Percentiles rank a stretch among this genome's conserved stretches.
Conservation (phyloP, 306 rosid genomes). For the Albizia julibrissin region DNA sequence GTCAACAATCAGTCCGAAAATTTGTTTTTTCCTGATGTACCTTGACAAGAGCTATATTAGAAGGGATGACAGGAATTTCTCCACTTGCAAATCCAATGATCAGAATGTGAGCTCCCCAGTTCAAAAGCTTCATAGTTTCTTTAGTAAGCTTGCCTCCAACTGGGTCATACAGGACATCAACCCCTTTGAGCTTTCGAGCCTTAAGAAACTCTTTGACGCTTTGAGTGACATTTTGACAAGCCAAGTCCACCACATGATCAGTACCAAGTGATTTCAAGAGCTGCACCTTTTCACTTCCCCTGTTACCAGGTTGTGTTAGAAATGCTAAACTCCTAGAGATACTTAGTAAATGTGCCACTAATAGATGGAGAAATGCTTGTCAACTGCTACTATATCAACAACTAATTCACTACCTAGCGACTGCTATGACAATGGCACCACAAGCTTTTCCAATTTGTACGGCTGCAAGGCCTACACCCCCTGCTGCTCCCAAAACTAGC, state of each 20-base stretch:
- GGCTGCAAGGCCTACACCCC: conserved; percentile 95
- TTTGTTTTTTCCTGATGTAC: conserved; percentile 44
- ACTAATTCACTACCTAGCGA: conserved; percentile 67
- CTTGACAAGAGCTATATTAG: conserved; percentile 93
- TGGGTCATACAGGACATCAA: conserved; percentile 92
- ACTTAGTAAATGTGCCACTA: not conserved
- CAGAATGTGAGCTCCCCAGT: conserved; percentile 90
- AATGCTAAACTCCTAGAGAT: conserved; percentile 10
- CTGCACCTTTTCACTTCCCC: conserved; percentile 84
- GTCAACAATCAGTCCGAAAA: conserved; percentile 17
- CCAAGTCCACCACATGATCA: conserved; percentile 90
- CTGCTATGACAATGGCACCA: conserved; percentile 89
- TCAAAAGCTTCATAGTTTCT: conserved; percentile 75
- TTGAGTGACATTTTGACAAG: conserved; percentile 55
- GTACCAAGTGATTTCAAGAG: conserved; percentile 73
- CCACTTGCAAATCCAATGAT: conserved; percentile 96
- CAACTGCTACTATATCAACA: not conserved
- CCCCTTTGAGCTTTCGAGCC: conserved; percentile 75
- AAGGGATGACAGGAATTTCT: conserved; percentile 88
- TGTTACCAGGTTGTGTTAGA: conserved; percentile 33
- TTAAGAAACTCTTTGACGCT: conserved; percentile 74
- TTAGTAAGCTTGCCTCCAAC: conserved; percentile 89
- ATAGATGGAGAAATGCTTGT: conserved; percentile 16
- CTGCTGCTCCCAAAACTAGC: conserved; percentile 94
- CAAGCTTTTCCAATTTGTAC: conserved; percentile 87